phyloP scores from a whole-genome alignment of 1,284 basidiomycete genomes.

The Ceratobasidium theobromae region DNA sequence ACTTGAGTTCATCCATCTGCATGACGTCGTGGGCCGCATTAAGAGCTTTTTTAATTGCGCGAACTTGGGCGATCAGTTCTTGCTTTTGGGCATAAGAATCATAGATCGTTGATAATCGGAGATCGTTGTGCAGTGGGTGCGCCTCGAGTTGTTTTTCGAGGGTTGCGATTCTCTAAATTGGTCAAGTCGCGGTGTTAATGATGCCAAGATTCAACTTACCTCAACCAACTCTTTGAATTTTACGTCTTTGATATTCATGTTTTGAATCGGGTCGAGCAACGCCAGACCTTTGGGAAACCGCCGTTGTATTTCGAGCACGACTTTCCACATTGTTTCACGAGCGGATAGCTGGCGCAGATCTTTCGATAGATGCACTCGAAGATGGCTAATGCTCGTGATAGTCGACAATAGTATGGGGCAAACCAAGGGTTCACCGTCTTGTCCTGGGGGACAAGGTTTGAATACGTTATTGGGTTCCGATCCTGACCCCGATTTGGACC shows the following conservation, averaged over 20 bases:
- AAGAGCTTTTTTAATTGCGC: constrained; percentile 79
- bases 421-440: constrained; percentile 81
- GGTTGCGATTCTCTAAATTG: constrained; percentile 76
- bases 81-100: constrained; percentile 79
- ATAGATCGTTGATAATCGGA: constrained; percentile 76
- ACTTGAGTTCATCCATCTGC: constrained; percentile 96
- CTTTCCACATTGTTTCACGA: constrained; percentile 85
- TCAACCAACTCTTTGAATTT: constrained; percentile 86
- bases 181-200: background rate
- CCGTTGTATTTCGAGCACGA: constrained; percentile 84
- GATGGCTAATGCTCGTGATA: constrained; percentile 81
- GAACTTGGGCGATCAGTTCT: constrained; percentile 67
- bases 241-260: constrained; percentile 96
- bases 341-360: constrained; percentile 78
- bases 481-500: constrained; percentile 58
- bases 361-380: constrained; percentile 87
- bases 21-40: constrained; percentile 89
- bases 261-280: constrained; percentile 87
- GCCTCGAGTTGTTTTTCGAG: constrained; percentile 82
- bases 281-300: constrained; percentile 88
- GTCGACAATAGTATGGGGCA: constrained; percentile 90
- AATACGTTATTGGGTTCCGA: constrained; percentile 58
- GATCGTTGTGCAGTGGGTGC: constrained; percentile 73
- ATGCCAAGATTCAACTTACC: constrained; percentile 49
- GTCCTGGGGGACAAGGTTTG: constrained; percentile 66